These are phyloP conservation scores for Hymenoscyphus fraxineus DNA, from an alignment of 2,329 filamentous ascomycete genomes.

Conservation along the genomic window DNA sequence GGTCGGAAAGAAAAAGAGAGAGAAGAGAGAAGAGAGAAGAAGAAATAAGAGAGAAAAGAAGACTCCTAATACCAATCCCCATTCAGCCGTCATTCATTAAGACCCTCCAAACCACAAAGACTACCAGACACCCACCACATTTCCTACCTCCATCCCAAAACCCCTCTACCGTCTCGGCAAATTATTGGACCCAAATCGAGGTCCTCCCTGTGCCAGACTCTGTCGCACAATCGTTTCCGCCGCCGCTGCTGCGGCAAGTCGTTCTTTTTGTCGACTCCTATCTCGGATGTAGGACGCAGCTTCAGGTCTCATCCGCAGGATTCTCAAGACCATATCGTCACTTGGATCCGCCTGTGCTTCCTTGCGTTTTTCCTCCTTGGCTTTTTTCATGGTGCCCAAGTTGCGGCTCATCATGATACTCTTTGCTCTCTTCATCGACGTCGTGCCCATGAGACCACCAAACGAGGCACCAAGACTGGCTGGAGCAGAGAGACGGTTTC, in stretches of 20 bases:
- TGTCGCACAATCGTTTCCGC: slow-evolving; percentile 93
- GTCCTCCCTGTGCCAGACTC: slow-evolving; percentile 61
- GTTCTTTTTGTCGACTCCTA: slow-evolving; percentile 87
- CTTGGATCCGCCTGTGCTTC: slow-evolving; percentile 95
- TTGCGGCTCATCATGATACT: slow-evolving; percentile 94
- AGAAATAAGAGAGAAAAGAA: neutral
- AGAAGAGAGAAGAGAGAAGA: neutral
- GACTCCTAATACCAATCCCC: neutral
- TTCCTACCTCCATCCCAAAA: neutral
- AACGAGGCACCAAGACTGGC: slow-evolving; percentile 51
- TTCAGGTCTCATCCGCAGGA: slow-evolving; percentile 91
- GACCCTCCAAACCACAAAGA: neutral
- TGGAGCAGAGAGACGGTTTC: slow-evolving; percentile 69
- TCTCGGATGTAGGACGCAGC: slow-evolving; percentile 84
- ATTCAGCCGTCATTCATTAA: slow-evolving; percentile 1
- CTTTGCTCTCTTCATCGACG: slow-evolving; percentile 63
- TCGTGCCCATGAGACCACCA: slow-evolving; percentile 61
- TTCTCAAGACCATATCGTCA: slow-evolving; percentile 96
- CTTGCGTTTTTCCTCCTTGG: slow-evolving; percentile 92
- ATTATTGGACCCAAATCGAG: slow-evolving; percentile 36
- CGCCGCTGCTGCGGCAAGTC: slow-evolving; percentile 82
- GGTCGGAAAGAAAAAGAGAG: neutral
- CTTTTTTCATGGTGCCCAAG: slow-evolving; percentile 90
- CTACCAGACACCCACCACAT: neutral
- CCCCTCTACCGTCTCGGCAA: slow-evolving; percentile 26